Base-by-base conservation (phyloP, 371 early-diverging fungal genomes). In the Syncephalastrum monosporum region DNA sequence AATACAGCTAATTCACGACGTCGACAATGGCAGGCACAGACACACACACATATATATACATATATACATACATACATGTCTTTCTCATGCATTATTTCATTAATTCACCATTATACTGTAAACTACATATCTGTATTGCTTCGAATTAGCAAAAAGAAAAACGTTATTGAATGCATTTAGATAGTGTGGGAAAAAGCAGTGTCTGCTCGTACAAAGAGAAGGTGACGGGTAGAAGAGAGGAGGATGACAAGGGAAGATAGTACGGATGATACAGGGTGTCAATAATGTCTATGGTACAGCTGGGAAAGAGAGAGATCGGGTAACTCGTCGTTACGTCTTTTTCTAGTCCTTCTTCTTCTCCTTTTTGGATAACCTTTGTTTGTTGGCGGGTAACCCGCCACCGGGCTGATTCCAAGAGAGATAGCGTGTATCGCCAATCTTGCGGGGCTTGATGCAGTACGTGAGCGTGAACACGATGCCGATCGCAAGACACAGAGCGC, bases 391-490 rank as follows among this genome's bases (percentile, higher is more conserved):
- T 41, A 77, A 50, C 19, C 74, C 74, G 23, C 75, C 70, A 46
- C 71, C 71, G 33, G 67, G 71, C 53, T 74, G 63, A 47, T 74
- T 69, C 75, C 71, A 67, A 38, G 69, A 74, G 5, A 77, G 54
- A 52, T 75, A 75, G 17, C 63, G 58, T 3, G 59, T 53, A 55
- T 79, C 79, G 23, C 79, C 79, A 42, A 80, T 47, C 71, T 77
- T 80, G 58, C 80, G 71, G 55, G 99, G 99, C 63, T 89, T 90
- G 64, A 91, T 81, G 51, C 90, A 72, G 56, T 97, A 94, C 38
- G 93, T 77, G 21, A 86, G 67, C 16, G 92, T 84, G 70, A 98
- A 96, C 24, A 89, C 68, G 47, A 90, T 65, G 15, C 95, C 98
- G 25, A 97, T 61, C 0, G 92, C 58, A 48, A 93, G 82, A 72